Evolutionary conservation across 140 eudicot species (phyloP).

Genomic region (Flaveria floridana): DNA sequence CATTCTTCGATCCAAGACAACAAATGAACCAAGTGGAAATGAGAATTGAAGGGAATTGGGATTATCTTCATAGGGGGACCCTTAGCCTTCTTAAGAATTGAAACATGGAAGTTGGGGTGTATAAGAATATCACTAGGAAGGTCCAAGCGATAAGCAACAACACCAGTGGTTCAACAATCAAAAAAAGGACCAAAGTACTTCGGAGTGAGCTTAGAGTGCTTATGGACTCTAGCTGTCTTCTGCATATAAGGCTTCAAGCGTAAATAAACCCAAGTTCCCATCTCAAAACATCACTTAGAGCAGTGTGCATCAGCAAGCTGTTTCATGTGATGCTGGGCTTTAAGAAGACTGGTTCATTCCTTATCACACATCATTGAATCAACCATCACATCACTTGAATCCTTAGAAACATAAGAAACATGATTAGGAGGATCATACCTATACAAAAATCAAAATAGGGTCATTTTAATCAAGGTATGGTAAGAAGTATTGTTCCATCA

Average conservation of each 20-base stretch:
- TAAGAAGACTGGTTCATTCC: neutral
- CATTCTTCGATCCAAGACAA: neutral
- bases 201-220: neutral
- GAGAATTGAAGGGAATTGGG: neutral
- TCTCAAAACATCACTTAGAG: neutral
- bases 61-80: neutral
- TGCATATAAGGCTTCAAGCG: neutral
- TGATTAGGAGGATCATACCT: neutral
- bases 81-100: neutral
- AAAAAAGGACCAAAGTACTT: neutral
- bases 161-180: neutral
- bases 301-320: neutral
- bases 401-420: neutral
- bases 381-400: neutral
- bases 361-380: neutral
- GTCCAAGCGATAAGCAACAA: neutral
- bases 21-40: neutral
- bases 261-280: neutral
- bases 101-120: neutral
- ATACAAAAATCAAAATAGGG: neutral
- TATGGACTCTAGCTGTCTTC: neutral
- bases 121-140: neutral
- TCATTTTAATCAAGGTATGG: no score
- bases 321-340: neutral
- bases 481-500: neutral